Evolutionary conservation across 208 protist species (phyloP), one percentile per base, ranked within the genome.

Genomic region (Trypanosoma caninum): DNA sequence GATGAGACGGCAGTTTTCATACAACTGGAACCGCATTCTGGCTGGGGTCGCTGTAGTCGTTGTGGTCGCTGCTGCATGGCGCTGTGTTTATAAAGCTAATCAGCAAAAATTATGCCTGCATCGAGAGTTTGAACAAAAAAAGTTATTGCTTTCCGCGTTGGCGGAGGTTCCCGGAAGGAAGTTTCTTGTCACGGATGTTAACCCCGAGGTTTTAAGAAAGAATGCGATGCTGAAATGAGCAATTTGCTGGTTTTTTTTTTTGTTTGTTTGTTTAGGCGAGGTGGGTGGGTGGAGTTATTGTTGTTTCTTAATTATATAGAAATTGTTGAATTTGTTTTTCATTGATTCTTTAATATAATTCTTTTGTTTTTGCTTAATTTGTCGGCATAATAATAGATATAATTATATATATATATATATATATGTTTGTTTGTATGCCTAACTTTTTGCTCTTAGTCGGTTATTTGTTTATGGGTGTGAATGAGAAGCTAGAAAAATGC

Each of bases 21-120:
- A 1, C 38, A 41, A 20, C 22, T 64, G 65, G 65, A 23, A 2
- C 14, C 56, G 53, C 35, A 52, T 67, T n/a, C 11, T 77, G 33
- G 18, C 59, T 22, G 60, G 60, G 10, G 37, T 50, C 0, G 35
- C 55, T 0, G 41, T 83, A 6, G 64, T 53, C 22, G 51, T 52
- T 35, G 59, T 61, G 1, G 42, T 81, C 3, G 35, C 76, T 2
- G 31, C 72, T 7, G 66, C 59, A 0, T 92, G 85, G 82, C 42
- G 77, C 2, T 41, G 65, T 6, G 65, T 87, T 30, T 92, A 89
- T 60, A 59, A 66, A 22, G 69, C 69, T 13, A 92, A 92, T 65
- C 78, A 89, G 20, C 48, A 58, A 0, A 80, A 89, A 37, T 65
- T 89, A 30, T 14, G 69, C 14, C 0, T 72, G 13, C 75, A 72